Conservation (phyloP, 176 grass and related monocot species). For the Phoenix roebelenii region DNA sequence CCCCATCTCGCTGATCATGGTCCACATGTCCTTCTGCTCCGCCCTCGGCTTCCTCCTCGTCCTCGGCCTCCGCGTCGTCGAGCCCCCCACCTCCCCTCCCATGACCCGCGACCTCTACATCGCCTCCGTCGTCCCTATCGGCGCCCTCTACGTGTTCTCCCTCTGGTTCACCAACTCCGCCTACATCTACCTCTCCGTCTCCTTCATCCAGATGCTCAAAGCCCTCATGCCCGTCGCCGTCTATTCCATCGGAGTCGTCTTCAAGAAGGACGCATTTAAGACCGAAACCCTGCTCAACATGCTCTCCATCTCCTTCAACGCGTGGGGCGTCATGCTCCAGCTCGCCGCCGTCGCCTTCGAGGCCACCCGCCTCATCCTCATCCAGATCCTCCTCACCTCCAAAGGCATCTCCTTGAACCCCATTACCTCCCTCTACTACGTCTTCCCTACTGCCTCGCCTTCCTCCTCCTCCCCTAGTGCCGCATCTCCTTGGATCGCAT, state of each 20-base stretch:
- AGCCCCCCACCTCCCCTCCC: conserved; percentile 47
- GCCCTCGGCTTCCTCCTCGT: conserved; percentile 62
- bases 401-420: no score
- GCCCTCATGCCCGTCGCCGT: conserved; percentile 97
- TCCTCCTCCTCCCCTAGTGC: no score
- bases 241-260: conserved; percentile 68
- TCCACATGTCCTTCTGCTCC: conserved; percentile 96
- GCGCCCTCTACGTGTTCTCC: conserved; percentile 82
- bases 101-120: conserved; percentile 68
- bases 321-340: no score
- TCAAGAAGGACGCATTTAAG: conserved; percentile 74
- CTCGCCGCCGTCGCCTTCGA: no score
- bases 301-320: conserved; percentile 96
- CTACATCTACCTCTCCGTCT: conserved; percentile 95
- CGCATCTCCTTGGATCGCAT: no score
- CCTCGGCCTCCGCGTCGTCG: conserved; percentile 62
- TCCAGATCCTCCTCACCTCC: no score
- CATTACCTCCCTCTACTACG: no score
- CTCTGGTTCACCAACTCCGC: conserved; percentile 99
- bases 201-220: conserved; percentile 99
- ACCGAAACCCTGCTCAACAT: conserved; percentile 81
- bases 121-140: conserved; percentile 75
- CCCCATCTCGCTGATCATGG: conserved; percentile 89
- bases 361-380: no score
- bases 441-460: no score